Percentiles rank a stretch among this genome's conserved stretches.
Evolutionary conservation across 805 yeast species (phyloP).

Genomic region (Pichia heedii): DNA sequence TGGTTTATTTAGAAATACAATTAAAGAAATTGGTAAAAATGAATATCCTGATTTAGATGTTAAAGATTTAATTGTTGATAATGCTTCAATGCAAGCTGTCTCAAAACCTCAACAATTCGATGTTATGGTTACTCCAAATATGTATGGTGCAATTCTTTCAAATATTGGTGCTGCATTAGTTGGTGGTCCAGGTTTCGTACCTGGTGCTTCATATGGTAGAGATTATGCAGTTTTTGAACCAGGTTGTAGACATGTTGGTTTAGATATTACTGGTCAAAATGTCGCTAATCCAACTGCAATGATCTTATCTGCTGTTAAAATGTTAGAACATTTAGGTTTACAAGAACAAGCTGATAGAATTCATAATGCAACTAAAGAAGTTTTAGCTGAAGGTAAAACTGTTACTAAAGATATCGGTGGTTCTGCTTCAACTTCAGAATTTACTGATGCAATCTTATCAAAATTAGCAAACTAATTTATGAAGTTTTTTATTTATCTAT

Average conservation of each 20-base stretch:
- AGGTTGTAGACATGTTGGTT: slow-evolving; percentile 98
- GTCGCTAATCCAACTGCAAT: slow-evolving; percentile 97
- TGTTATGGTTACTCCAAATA: slow-evolving; percentile 94
- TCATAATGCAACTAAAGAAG: slow-evolving; percentile 81
- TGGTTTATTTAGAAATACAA: slow-evolving; percentile 93
- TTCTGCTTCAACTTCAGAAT: slow-evolving; percentile 78
- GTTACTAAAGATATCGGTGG: slow-evolving; percentile 94
- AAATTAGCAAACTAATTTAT: slow-evolving; percentile 39
- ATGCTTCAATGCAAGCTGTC: slow-evolving; percentile 99
- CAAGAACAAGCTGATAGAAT: slow-evolving; percentile 78
- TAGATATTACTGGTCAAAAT: slow-evolving; percentile 90
- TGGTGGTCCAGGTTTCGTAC: slow-evolving; percentile 98
- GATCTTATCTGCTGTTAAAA: slow-evolving; percentile 82
- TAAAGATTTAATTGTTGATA: slow-evolving; percentile 94
- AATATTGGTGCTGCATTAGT: slow-evolving; percentile 96
- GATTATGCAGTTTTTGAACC: slow-evolving; percentile 98
- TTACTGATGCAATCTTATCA: slow-evolving; percentile 81
- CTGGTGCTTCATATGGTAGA: slow-evolving; percentile 97
- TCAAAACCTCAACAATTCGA: slow-evolving; percentile 97
- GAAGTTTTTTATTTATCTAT: background rate
- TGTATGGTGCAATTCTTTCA: slow-evolving; percentile 94
- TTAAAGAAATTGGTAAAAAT: slow-evolving; percentile 74
- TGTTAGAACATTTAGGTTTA: slow-evolving; percentile 93
- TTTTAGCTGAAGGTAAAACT: slow-evolving; percentile 77
- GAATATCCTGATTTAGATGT: slow-evolving; percentile 79